A percentile compares a stretch with the other conserved stretches of the same genome.
Conservation (phyloP, 202 grass and related monocot species). For the Alloteropsis angusta region DNA sequence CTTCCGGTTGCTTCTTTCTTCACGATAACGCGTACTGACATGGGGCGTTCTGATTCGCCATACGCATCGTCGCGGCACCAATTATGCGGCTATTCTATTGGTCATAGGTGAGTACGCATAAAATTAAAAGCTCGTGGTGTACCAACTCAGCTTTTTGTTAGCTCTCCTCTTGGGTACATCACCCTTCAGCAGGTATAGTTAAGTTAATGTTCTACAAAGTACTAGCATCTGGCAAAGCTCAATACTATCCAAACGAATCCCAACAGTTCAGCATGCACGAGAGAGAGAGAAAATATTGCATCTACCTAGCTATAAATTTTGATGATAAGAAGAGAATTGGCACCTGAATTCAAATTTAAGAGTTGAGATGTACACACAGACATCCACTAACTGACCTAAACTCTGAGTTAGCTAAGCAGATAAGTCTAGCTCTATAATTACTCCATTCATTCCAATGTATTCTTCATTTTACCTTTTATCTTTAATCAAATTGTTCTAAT, state of each 20-base stretch:
- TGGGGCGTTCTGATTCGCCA: constrained; percentile 14
- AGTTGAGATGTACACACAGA: background rate
- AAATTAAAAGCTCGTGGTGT: constrained; percentile 15
- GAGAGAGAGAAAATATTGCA: background rate
- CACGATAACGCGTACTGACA: constrained; percentile 33
- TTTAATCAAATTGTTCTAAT: too few species aligned
- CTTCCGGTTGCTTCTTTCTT: constrained; percentile 38
- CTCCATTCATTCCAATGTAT: too few species aligned
- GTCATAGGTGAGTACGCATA: constrained; percentile 26
- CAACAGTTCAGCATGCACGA: background rate
- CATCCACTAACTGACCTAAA: background rate
- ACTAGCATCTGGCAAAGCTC: background rate
- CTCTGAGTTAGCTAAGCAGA: background rate
- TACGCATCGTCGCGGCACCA: constrained; percentile 7
- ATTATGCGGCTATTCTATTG: constrained; percentile 26
- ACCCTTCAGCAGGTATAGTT: background rate
- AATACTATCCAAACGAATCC: background rate
- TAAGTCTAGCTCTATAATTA: background rate
- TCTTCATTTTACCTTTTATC: too few species aligned
- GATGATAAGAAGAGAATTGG: background rate
- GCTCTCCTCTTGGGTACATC: background rate
- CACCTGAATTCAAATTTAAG: background rate
- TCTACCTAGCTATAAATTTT: background rate
- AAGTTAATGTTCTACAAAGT: background rate
- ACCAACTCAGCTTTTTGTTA: constrained; percentile 17